Percentiles rank a stretch among this genome's conserved stretches.
These are phyloP conservation scores for Micractinium conductrix DNA, from an alignment of 139 green algal genomes.

Conservation along the genomic window DNA sequence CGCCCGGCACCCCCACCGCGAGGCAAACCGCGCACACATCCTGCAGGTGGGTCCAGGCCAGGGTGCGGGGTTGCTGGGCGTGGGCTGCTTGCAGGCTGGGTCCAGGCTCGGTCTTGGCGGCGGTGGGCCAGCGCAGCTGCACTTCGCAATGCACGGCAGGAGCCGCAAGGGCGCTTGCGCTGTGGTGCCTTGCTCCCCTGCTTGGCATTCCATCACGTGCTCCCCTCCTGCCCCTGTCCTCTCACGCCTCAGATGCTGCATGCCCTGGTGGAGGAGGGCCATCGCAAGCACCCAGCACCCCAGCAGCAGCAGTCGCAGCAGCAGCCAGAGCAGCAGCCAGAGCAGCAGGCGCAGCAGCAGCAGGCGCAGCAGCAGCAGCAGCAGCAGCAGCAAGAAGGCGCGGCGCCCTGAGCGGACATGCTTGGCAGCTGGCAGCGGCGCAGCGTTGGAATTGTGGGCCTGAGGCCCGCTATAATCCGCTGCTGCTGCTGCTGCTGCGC, in stretches of 20 bases:
- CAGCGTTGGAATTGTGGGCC: no score
- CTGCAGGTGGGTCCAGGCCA: slow-evolving; percentile 1
- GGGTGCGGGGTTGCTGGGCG: no score
- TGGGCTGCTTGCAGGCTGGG: background rate
- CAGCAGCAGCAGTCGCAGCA: slow-evolving; percentile 27
- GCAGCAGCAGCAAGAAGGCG: background rate
- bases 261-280: slow-evolving; percentile 16
- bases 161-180: no score
- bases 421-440: background rate
- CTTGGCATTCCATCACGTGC: background rate
- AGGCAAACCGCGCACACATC: slow-evolving; percentile 57
- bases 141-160: no score
- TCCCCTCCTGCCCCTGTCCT: background rate
- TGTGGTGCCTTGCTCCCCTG: background rate
- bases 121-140: background rate
- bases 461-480: no score
- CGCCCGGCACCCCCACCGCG: slow-evolving; percentile 38
- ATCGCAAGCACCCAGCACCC: slow-evolving; percentile 7
- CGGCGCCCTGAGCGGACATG: background rate
- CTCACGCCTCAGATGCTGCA: background rate
- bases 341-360: background rate
- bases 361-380: slow-evolving; percentile 11
- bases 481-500: no score
- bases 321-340: background rate
- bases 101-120: background rate